These are phyloP conservation scores for Scleroderma citrinum DNA, from an alignment of 768 basidiomycete species.

Conservation along the genomic window DNA sequence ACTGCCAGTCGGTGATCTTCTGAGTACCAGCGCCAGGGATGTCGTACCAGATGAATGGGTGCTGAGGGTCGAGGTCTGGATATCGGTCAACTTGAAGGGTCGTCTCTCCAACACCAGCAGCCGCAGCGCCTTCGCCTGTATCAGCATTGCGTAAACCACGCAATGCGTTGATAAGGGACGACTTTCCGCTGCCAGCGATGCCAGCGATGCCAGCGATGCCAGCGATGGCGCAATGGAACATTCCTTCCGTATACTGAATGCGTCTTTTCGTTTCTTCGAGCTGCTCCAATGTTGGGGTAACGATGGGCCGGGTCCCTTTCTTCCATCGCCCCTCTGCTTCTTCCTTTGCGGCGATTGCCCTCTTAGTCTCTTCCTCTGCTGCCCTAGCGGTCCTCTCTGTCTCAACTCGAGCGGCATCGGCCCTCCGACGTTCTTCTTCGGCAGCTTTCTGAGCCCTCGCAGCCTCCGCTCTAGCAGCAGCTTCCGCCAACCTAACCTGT, in stretches of 20 bases:
- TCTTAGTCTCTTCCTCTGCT: conserved; percentile 12
- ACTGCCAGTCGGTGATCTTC: conserved; percentile 32
- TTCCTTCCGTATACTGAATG: conserved; percentile 22
- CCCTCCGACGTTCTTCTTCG: conserved; percentile 15
- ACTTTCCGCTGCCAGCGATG: conserved; percentile 25
- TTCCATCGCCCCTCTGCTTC: conserved; percentile 19
- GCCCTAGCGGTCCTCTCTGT: conserved; percentile 11
- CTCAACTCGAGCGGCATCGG: conserved; percentile 10
- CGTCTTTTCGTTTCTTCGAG: conserved; percentile 18
- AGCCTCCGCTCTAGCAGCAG: neutral
- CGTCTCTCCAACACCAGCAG: conserved; percentile 29
- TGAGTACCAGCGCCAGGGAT: conserved; percentile 34
- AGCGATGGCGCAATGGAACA: conserved; percentile 27
- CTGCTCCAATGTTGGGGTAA: conserved; percentile 25
- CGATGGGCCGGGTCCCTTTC: conserved; percentile 25
- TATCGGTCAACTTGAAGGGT: conserved; percentile 27
- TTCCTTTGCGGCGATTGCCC: conserved; percentile 12
- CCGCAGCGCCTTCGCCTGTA: conserved; percentile 22
- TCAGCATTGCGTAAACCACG: conserved; percentile 21
- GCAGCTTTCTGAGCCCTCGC: conserved; percentile 2
- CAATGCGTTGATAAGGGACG: conserved; percentile 28
- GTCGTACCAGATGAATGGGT: conserved; percentile 32
- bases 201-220: conserved; percentile 26
- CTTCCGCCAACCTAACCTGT: neutral
- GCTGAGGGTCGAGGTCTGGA: conserved; percentile 16